Conservation (phyloP, 176 grass and related monocot genomes). For the Zoysia japonica region DNA sequence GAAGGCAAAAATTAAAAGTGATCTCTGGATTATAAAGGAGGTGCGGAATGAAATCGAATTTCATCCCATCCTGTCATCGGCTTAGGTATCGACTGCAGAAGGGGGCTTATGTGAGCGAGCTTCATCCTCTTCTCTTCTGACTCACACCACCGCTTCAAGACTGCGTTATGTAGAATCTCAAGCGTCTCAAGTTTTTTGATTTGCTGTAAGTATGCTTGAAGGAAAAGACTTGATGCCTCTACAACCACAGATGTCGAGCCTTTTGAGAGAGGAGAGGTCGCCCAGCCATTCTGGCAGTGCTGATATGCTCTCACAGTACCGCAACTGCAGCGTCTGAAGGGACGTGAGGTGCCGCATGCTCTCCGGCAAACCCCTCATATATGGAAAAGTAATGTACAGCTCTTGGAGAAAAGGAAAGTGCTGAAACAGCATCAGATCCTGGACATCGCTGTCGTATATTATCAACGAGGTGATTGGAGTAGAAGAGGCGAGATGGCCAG, state of each 20-base stretch:
- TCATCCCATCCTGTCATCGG: too few relatives aligned
- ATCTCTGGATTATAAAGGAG: too few relatives aligned
- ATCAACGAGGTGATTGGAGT: background rate
- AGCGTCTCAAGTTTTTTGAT: background rate
- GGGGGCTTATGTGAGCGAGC: background rate
- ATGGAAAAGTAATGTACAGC: background rate
- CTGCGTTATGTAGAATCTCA: rapidly evolving
- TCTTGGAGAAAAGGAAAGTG: background rate
- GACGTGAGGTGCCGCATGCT: background rate
- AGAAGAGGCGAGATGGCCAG: background rate
- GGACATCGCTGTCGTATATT: background rate
- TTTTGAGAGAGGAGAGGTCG: background rate
- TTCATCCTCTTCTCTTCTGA: background rate
- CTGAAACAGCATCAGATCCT: background rate
- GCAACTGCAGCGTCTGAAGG: background rate
- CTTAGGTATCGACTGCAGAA: too few relatives aligned
- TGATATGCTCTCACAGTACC: rapidly evolving
- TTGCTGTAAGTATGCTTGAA: background rate
- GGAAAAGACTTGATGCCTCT: background rate
- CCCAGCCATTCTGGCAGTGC: background rate
- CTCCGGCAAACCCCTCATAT: background rate
- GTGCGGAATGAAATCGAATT: too few relatives aligned
- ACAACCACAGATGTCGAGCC: background rate
- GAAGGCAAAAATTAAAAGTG: too few relatives aligned
- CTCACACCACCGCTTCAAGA: background rate